Conservation (phyloP, 805 yeast species). For the Candida palmyrensis region DNA sequence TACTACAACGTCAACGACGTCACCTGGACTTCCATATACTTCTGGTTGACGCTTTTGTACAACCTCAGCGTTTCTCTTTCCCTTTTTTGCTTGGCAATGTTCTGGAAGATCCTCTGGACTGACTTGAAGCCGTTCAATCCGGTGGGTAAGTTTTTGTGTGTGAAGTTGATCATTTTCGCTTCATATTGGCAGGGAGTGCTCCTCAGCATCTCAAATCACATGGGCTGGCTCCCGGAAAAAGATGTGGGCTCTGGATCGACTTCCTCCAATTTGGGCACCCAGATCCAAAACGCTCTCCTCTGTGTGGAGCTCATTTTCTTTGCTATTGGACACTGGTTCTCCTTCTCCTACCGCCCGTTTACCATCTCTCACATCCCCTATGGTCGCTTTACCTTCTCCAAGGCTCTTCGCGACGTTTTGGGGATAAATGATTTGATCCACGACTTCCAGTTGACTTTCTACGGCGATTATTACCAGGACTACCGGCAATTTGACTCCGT, state of each 20-base stretch:
- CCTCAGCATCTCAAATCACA: constrained; percentile 47
- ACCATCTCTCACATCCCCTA: constrained; percentile 57
- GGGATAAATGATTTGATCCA: constrained; percentile 72
- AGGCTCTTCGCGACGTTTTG: constrained; percentile 72
- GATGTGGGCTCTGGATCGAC: constrained; percentile 15
- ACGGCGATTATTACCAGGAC: constrained; percentile 67
- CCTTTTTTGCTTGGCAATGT: constrained; percentile 77
- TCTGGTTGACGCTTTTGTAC: constrained; percentile 67
- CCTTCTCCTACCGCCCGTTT: constrained; percentile 77
- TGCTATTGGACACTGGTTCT: constrained; percentile 82
- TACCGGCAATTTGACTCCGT: constrained; percentile 81
- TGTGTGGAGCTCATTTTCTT: constrained; percentile 83
- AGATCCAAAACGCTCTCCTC: constrained; percentile 72
- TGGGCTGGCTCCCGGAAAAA: constrained; percentile 40
- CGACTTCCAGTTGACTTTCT: constrained; percentile 69
- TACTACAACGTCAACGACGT: constrained; percentile 48
- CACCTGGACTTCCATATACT: constrained; percentile 43
- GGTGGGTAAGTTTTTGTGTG: constrained; percentile 88
- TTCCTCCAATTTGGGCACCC: constrained; percentile 43
- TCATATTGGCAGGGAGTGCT: constrained; percentile 94
- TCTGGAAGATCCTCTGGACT: constrained; percentile 84
- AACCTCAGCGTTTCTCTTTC: constrained; percentile 79
- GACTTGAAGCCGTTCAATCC: constrained; percentile 82
- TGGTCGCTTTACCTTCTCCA: constrained; percentile 53
- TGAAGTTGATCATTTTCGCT: constrained; percentile 90